Conservation (phyloP, 768 basidiomycete species). For the Boletus pseudopeckii region DNA sequence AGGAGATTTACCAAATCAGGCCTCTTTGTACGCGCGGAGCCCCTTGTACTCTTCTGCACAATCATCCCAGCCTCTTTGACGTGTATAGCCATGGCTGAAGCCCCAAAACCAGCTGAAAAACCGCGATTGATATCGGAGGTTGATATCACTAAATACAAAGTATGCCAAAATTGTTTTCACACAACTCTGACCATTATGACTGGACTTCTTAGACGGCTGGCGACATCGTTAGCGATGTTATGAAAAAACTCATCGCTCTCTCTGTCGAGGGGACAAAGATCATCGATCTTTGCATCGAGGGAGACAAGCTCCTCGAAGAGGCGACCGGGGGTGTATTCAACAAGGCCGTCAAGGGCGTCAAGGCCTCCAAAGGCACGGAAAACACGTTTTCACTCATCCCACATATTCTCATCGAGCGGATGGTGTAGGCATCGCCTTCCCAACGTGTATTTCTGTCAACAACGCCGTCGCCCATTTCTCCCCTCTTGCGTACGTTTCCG, state of each 20-base stretch:
- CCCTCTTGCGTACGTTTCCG: conserved; percentile 76
- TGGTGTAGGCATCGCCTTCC: conserved; percentile 83
- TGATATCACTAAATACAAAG: conserved; percentile 89
- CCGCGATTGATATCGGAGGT: conserved; percentile 56
- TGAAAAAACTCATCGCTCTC: conserved; percentile 79
- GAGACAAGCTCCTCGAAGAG: conserved; percentile 89
- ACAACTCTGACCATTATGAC: conserved; percentile 16
- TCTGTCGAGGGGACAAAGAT: conserved; percentile 79
- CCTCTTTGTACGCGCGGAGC: background rate
- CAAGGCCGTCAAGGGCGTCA: conserved; percentile 85
- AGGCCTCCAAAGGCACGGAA: conserved; percentile 76
- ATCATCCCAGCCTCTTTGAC: conserved; percentile 5
- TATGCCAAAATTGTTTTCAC: conserved; percentile 28
- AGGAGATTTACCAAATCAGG: conserved; percentile 27
- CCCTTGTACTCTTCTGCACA: conserved; percentile 2
- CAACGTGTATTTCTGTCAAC: conserved; percentile 91
- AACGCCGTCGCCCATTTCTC: conserved; percentile 95
- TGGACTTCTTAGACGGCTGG: conserved; percentile 65
- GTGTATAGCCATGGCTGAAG: conserved; percentile 53
- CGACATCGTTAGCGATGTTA: conserved; percentile 81
- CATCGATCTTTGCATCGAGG: conserved; percentile 88
- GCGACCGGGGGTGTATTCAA: conserved; percentile 85
- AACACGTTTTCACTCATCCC: background rate
- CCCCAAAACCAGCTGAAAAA: conserved; percentile 46
- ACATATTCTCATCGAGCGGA: conserved; percentile 5